Evolutionary conservation across 257 asterid genomes (phyloP), one percentile per base, ranked within the genome.

Genomic region (Przewalskia tangutica): DNA sequence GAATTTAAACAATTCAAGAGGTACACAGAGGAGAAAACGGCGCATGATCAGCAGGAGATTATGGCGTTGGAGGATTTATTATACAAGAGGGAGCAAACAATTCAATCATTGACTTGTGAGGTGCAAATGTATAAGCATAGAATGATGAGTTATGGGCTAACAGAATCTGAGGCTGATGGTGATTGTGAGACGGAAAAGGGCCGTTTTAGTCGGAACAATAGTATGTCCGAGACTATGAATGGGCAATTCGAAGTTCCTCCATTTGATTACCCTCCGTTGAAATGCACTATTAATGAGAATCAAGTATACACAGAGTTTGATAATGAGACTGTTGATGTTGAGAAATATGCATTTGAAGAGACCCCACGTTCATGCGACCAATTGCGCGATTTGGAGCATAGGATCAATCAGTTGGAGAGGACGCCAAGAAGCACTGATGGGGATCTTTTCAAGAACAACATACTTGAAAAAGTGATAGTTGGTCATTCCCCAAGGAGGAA

Each of bases 61-160:
- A 58, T 86, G 56, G 90, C 86, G 0, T 79, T 95, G 89, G 98
- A 94, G 89, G 98, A 95, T 87, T 81, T 94, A 89, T 81, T 95
- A 90, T 94, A 95, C 82, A 94, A 94, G 97, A 91, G 98, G 88
- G 98, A 95, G 79, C 92, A 94, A 83, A 67, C 89, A 18, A 91
- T 95, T 84, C 89, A 92, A 82, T 91, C 99, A 4, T 91, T 95
- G 79, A 83, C 95, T 2, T 95, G 89, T 86, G 99, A 94, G 88
- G 90, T 95, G 83, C 91, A 91, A 82, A 91, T 93, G 55, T 94
- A 95, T 83, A 93, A 90, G 81, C 97, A 95, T 84, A 91, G 95
- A 90, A 90, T 95, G 99, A 83, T 95, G 97, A 95, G 98, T 83
- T 92, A 85, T 84, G 99, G 99, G 65, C 87, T 95, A 78, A 86